phyloP scores from a whole-genome alignment of 2,329 filamentous ascomycete species.

The Colletotrichum destructivum region DNA sequence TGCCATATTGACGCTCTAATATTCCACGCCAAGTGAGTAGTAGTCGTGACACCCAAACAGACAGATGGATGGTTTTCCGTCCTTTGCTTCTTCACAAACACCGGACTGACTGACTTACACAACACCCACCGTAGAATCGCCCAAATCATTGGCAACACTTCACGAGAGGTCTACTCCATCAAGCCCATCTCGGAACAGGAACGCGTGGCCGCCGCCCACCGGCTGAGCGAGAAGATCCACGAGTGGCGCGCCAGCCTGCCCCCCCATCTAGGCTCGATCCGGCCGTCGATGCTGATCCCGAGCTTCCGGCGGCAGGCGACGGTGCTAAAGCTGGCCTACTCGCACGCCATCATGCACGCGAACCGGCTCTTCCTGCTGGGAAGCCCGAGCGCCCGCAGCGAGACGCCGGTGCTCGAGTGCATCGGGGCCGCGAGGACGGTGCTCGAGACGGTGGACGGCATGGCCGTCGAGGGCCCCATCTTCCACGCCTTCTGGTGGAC shows the following conservation, averaged over 20 bases:
- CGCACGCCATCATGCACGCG: conserved; percentile 69
- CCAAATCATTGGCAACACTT: conserved; percentile 56
- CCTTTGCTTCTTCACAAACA: too few relatives aligned
- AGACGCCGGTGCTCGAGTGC: conserved; percentile 57
- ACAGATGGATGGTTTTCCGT: too few relatives aligned
- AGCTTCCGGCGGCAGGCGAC: conserved; percentile 64
- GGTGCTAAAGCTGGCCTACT: conserved; percentile 68
- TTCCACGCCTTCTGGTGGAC: conserved; percentile 66
- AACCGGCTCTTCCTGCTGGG: conserved; percentile 68
- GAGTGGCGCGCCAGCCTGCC: conserved; percentile 58
- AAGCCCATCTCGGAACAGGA: conserved; percentile 53
- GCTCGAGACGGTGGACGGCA: conserved; percentile 59
- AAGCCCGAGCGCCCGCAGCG: conserved; percentile 36
- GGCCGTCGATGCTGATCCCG: conserved; percentile 61
- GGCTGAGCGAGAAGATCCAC: conserved; percentile 55
- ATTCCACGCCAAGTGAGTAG: conserved; percentile 58
- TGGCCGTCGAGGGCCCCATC: conserved; percentile 52
- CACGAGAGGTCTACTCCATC: conserved; percentile 58
- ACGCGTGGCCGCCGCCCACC: conserved; percentile 55
- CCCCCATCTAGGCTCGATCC: conserved; percentile 59
- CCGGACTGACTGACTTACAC: too few relatives aligned
- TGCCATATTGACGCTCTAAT: conserved; percentile 66
- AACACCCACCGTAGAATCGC: conserved; percentile 47
- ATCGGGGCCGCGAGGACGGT: conserved; percentile 62
- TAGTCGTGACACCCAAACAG: conserved; percentile 19